Conservation (phyloP, 1,284 basidiomycete genomes). For the Hortiboletus rubellus region DNA sequence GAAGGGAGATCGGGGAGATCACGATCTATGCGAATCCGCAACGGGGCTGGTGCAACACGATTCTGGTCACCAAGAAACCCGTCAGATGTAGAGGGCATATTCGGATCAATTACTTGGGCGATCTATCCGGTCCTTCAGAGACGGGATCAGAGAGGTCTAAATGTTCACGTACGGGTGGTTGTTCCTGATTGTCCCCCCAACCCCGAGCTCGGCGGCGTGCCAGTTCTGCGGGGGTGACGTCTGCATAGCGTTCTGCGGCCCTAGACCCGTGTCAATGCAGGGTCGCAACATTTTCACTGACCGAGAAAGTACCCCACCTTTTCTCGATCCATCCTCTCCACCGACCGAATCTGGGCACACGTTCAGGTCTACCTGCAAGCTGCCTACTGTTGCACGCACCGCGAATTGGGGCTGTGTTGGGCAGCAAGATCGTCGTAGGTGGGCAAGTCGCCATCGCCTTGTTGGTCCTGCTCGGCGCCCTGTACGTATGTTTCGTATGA, state of each 20-base stretch:
- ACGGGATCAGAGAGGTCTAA: background rate
- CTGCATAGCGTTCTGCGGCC: slow-evolving; percentile 77
- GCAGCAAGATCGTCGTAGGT: slow-evolving; percentile 74
- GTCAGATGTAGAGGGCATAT: background rate
- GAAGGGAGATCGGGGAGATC: slow-evolving; percentile 20
- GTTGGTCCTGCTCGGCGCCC: slow-evolving; percentile 57
- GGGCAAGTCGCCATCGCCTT: slow-evolving; percentile 61
- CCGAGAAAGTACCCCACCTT: slow-evolving; percentile 46
- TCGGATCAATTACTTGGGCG: slow-evolving; percentile 12
- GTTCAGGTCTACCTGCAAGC: slow-evolving; percentile 5
- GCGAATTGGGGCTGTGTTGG: slow-evolving; percentile 74
- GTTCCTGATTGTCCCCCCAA: slow-evolving; percentile 52
- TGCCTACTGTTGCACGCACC: slow-evolving; percentile 40
- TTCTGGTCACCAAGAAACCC: slow-evolving; percentile 6
- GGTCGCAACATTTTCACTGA: background rate
- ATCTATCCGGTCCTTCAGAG: slow-evolving; percentile 18
- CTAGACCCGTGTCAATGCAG: slow-evolving; percentile 39
- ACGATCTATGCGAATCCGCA: slow-evolving; percentile 27
- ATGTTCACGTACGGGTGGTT: slow-evolving; percentile 15
- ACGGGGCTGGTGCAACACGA: slow-evolving; percentile 9
- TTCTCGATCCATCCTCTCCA: slow-evolving; percentile 87
- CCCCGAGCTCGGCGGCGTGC: slow-evolving; percentile 60
- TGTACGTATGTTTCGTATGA: slow-evolving; percentile 27
- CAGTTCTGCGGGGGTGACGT: slow-evolving; percentile 58
- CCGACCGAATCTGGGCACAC: slow-evolving; percentile 62